Evolutionary conservation across 768 basidiomycete genomes (phyloP).

Genomic region (Mycena sanguinolenta): DNA sequence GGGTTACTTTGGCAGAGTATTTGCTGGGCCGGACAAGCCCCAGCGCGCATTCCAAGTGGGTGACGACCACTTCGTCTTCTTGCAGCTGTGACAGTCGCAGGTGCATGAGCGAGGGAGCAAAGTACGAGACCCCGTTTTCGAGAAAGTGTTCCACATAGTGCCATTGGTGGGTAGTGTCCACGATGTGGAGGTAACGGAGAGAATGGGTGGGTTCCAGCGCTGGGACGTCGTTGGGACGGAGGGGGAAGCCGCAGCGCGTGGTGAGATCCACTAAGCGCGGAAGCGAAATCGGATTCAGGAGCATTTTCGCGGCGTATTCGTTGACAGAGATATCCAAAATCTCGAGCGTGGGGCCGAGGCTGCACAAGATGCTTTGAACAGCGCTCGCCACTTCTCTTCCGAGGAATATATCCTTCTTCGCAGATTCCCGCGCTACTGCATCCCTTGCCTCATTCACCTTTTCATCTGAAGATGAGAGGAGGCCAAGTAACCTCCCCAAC

Average conservation of each 20-base stretch:
- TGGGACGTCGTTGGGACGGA: slow-evolving; percentile 18
- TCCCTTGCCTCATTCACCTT: slow-evolving; percentile 3
- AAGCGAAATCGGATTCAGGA: slow-evolving; percentile 40
- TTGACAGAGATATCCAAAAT: slow-evolving; percentile 43
- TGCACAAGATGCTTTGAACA: slow-evolving; percentile 36
- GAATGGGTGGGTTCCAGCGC: slow-evolving; percentile 36
- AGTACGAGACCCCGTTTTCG: slow-evolving; percentile 37
- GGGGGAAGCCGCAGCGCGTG: slow-evolving; percentile 46
- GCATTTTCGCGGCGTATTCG: slow-evolving; percentile 33
- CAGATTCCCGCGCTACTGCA: neutral
- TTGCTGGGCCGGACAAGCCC: no score
- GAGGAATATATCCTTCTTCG: neutral
- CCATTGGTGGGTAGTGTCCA: slow-evolving; percentile 39
- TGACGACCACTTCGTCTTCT: slow-evolving; percentile 2
- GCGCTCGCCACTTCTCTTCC: slow-evolving; percentile 4
- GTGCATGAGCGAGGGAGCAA: slow-evolving; percentile 40
- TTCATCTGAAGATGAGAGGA: neutral
- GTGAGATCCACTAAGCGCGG: slow-evolving; percentile 42
- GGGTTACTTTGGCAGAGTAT: neutral
- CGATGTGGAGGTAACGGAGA: slow-evolving; percentile 41
- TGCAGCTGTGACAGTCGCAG: slow-evolving; percentile 33
- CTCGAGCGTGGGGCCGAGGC: slow-evolving; percentile 40
- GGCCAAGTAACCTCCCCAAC: neutral
- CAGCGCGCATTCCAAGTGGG: slow-evolving; percentile 1
- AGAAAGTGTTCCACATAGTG: slow-evolving; percentile 38